Conservation (phyloP, 2,329 filamentous ascomycete species). For the Bipolaris bicolor region DNA sequence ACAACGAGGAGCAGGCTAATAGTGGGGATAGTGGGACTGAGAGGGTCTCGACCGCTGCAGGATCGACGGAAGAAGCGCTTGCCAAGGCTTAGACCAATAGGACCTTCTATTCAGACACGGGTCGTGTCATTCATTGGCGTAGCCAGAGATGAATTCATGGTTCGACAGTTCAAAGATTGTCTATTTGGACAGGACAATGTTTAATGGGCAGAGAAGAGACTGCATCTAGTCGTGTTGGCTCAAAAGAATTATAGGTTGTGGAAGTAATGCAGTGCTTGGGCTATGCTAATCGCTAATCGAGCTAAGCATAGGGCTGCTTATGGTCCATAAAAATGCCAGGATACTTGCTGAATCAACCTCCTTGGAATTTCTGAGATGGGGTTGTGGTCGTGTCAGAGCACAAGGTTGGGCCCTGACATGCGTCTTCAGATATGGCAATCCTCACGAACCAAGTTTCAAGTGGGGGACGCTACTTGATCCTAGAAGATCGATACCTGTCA, state of each 20-base stretch:
- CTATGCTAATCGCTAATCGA: background rate
- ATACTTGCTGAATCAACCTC: background rate
- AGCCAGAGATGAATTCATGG: background rate
- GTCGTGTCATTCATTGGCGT: conserved; percentile 5
- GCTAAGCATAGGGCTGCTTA: background rate
- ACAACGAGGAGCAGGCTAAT: conserved; percentile 3
- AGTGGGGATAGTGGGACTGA: background rate
- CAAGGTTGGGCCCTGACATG: background rate
- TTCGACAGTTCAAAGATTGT: background rate
- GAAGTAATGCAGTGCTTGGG: background rate
- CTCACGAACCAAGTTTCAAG: background rate
- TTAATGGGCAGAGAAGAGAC: background rate
- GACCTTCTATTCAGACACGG: conserved; percentile 16
- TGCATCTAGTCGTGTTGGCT: background rate
- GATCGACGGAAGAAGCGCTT: conserved; percentile 12
- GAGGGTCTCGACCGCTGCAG: conserved; percentile 3
- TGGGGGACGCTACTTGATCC: background rate
- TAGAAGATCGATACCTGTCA: background rate
- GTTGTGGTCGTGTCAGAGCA: background rate
- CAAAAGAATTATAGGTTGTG: background rate
- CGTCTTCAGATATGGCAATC: too few species aligned
- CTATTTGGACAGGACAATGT: background rate
- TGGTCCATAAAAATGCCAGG: background rate
- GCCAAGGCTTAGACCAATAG: conserved; percentile 20
- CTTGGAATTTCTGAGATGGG: background rate